phyloP scores from a whole-genome alignment of 2,329 filamentous ascomycete genomes.

The Trichoderma sp. region DNA sequence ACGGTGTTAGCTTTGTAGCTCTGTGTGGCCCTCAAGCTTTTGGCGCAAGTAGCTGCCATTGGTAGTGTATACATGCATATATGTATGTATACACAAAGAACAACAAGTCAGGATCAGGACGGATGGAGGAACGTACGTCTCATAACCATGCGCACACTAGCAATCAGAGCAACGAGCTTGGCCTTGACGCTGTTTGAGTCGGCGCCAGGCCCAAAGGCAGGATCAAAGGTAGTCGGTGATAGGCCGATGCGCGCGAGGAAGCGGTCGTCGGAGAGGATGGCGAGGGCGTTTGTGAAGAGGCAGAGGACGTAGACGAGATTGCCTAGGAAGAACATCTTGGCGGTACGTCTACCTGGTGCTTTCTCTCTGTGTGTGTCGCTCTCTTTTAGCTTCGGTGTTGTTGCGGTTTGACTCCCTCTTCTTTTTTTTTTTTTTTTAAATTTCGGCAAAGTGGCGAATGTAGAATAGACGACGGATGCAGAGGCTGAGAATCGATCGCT shows the following conservation, averaged over 20 bases:
- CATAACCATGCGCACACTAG: constrained; percentile 88
- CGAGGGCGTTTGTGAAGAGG: constrained; percentile 90
- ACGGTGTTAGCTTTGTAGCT: not conserved
- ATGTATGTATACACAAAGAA: not conserved
- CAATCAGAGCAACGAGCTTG: constrained; percentile 86
- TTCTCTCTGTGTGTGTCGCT: not conserved
- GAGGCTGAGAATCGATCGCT: not conserved
- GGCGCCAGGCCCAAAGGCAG: constrained; percentile 72
- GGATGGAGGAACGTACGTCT: constrained; percentile 61
- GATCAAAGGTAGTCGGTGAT: constrained; percentile 68
- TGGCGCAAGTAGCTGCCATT: not conserved
- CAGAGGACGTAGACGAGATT: constrained; percentile 77
- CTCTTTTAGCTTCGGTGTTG: not conserved
- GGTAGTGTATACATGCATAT: too few species aligned
- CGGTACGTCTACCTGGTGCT: not conserved
- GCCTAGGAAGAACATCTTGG: constrained; percentile 66
- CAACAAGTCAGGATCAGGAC: not conserved
- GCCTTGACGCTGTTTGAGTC: constrained; percentile 75
- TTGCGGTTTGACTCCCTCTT: not conserved
- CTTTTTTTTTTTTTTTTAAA: not conserved
- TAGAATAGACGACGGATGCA: not conserved
- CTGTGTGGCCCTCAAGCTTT: not conserved
- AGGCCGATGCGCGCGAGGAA: constrained; percentile 88
- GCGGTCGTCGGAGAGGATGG: constrained; percentile 90
- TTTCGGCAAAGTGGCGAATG: not conserved